Conservation (phyloP, 2,329 filamentous ascomycete species). For the Akanthomyces muscarius region DNA sequence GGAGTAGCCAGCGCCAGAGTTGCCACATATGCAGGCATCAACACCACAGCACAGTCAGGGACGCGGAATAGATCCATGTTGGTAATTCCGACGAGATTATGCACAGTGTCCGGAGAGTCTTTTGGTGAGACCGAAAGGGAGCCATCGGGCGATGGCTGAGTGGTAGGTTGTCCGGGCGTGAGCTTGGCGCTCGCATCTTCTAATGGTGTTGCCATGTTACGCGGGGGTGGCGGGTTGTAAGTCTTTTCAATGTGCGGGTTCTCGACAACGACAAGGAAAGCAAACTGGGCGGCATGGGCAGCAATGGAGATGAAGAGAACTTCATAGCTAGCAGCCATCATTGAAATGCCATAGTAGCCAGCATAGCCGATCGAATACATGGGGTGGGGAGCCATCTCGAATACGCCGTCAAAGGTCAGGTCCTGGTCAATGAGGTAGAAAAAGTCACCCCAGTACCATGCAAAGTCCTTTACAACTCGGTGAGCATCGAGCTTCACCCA, state of each 20-base stretch:
- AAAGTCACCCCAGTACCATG: slow-evolving; percentile 99
- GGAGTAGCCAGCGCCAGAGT: slow-evolving; percentile 72
- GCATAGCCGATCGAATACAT: slow-evolving; percentile 99
- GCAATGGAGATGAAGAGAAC: slow-evolving; percentile 95
- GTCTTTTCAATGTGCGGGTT: slow-evolving; percentile 98
- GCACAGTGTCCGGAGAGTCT: slow-evolving; percentile 61
- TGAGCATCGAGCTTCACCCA: slow-evolving; percentile 99
- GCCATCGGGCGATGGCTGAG: slow-evolving; percentile 23
- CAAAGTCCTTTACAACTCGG: slow-evolving; percentile 96
- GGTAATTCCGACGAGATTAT: slow-evolving; percentile 75
- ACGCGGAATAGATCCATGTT: slow-evolving; percentile 88
- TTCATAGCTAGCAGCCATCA: slow-evolving; percentile 97
- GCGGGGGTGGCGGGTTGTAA: slow-evolving; percentile 85
- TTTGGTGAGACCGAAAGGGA: slow-evolving; percentile 25
- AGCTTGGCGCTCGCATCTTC: slow-evolving; percentile 29
- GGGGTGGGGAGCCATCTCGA: slow-evolving; percentile 96
- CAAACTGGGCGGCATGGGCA: slow-evolving; percentile 90
- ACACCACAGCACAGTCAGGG: slow-evolving; percentile 75
- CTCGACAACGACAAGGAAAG: slow-evolving; percentile 86
- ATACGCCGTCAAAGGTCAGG: slow-evolving; percentile 95
- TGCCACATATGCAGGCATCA: slow-evolving; percentile 73
- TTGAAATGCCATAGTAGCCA: slow-evolving; percentile 95
- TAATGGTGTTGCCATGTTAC: slow-evolving; percentile 45
- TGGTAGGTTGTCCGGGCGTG: slow-evolving; percentile 24
- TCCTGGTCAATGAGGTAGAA: slow-evolving; percentile 98